Evolutionary conservation across 192 early-diverging fungal genomes (phyloP).

Genomic region (Entomortierella chlamydospora): DNA sequence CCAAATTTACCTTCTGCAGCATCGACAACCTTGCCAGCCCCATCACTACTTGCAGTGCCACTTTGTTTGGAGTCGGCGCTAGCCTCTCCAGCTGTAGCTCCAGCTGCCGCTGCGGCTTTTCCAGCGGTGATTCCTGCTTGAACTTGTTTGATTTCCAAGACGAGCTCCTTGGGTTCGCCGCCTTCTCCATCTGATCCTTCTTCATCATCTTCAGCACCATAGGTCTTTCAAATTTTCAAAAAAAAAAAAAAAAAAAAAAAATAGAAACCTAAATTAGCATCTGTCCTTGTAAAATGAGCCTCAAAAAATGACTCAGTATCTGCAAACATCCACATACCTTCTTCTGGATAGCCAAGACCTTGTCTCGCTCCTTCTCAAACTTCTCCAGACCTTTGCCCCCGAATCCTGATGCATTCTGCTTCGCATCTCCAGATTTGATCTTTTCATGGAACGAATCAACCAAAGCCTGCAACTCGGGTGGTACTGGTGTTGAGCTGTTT

Average conservation of each 20-base stretch:
- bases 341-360: conserved; percentile 92
- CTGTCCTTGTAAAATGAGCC: no score
- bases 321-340: no score
- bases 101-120: conserved; percentile 53
- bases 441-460: conserved; percentile 85
- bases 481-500: conserved; percentile 78
- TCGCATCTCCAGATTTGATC: conserved; percentile 80
- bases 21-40: conserved; percentile 9
- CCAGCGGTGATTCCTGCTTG: conserved; percentile 53
- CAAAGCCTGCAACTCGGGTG: conserved; percentile 80
- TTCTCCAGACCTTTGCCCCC: conserved; percentile 97
- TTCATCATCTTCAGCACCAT: conserved; percentile 77
- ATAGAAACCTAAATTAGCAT: neutral
- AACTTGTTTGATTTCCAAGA: conserved; percentile 55
- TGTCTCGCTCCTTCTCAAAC: conserved; percentile 91
- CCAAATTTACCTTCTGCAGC: conserved; percentile 33
- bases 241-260: conserved; percentile 15
- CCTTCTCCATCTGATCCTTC: conserved; percentile 79
- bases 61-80: conserved; percentile 20
- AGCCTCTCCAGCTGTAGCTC: conserved; percentile 8
- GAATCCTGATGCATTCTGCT: conserved; percentile 83
- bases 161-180: conserved; percentile 58
- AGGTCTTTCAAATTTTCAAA: conserved; percentile 63
- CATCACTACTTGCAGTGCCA: conserved; percentile 1
- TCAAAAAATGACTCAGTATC: no score